Evolutionary conservation across 2,329 filamentous ascomycete genomes (phyloP), one percentile per base, ranked within the genome.

Genomic region (Neofusicoccum parvum): DNA sequence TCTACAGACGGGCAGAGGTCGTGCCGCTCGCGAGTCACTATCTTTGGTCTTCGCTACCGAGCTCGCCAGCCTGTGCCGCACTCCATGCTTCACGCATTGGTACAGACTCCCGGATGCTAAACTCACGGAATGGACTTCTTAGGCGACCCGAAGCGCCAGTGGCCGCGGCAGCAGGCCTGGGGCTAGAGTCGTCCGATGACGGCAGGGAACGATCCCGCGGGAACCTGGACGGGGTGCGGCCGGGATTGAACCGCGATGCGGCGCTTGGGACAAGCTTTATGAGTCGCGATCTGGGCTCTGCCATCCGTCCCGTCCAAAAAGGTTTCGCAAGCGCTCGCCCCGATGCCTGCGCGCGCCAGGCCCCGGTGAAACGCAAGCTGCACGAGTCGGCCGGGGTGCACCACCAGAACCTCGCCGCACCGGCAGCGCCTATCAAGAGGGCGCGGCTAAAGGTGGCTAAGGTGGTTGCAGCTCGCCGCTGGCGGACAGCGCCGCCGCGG

Each of bases 401-500:
- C 54, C 14, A 46, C 41, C 15, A 43, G 6, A 5, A 46, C 14
- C 51, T 56, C 36, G 36, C 36, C 15, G 51, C 36, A 23, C 37
- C 5, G 41, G 14, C n/a, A 9, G n/a, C 43, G 11, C 41, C 41
- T 60, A 60, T 60, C 56, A 48, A 27, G n/a, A 6, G 56, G n/a
- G 32, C 56, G 43, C 56, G 56, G 56, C 27, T 48, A 37, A 37
- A 48, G 43, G 11, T 36, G 43, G 43, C 23, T n/a, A 27, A 48
- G 56, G 27, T 15, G 37, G 37, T 15, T 10, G 37, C 37, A 39
- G 10, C 53, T 27, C 36, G 15, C 37, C 37, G 53, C 36, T 32
- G 53, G 32, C 20, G 10, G 54, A 12, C 39, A 59, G 54, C 54
- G 56, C 32, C n/a, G 56, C 56, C 48, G 56, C 56, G 56, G 56